Evolutionary conservation across 345 rosid species (phyloP).

Genomic region (Leavenworthia alabamica): DNA sequence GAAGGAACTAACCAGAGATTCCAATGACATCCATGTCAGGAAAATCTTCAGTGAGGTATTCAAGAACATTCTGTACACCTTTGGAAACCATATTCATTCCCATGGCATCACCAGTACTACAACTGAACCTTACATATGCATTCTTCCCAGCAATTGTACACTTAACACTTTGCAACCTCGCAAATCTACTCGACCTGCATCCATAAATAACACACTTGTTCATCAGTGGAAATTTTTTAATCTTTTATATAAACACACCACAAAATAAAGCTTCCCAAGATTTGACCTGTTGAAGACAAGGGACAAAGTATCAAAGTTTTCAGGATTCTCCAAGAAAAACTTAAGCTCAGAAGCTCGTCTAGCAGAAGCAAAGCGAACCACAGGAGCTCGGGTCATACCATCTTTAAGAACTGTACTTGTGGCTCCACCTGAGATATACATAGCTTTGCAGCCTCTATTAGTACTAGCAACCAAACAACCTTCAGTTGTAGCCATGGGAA

Average conservation of each 20-base stretch:
- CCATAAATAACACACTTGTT: not conserved
- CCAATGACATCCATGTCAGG: conserved; percentile 87
- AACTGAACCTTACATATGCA: conserved; percentile 62
- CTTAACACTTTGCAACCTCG: conserved; percentile 50
- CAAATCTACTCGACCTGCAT: conserved; percentile 79
- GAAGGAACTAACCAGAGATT: conserved; percentile 49
- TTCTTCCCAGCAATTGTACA: conserved; percentile 83
- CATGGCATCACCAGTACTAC: conserved; percentile 94
- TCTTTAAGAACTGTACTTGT: conserved; percentile 50
- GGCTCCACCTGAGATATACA: conserved; percentile 69
- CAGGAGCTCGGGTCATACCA: conserved; percentile 86
- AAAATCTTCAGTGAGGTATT: conserved; percentile 62
- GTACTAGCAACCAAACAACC: conserved; percentile 92
- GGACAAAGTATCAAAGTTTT: conserved; percentile 59
- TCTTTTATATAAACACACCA: not conserved
- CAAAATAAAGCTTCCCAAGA: not conserved
- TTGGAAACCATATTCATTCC: conserved; percentile 98
- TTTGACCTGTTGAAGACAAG: conserved; percentile 66
- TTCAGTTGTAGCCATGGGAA: conserved; percentile 98
- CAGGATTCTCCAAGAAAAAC: conserved; percentile 69
- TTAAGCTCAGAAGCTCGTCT: conserved; percentile 65
- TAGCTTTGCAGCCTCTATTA: conserved; percentile 90
- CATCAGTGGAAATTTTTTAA: not conserved
- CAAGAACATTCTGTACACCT: conserved; percentile 87
- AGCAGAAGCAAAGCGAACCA: conserved; percentile 54